Conservation (phyloP, 1,284 basidiomycete species). For the Sporisorium exsertum region DNA sequence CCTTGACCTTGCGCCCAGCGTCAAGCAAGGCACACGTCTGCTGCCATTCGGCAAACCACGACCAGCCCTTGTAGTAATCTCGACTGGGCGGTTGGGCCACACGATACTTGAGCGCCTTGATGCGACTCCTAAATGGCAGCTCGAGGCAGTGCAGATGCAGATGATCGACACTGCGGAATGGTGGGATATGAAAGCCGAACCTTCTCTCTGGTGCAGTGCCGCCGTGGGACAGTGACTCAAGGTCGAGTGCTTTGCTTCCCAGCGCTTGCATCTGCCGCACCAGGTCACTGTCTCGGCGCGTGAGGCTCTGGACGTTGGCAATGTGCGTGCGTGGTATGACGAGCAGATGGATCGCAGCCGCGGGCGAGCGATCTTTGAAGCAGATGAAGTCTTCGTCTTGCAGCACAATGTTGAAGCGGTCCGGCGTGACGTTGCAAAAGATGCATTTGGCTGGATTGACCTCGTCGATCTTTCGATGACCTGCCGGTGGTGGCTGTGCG, state of each 20-base stretch:
- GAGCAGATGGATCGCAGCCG: conserved; percentile 76
- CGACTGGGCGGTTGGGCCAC: conserved; percentile 64
- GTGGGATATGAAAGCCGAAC: conserved; percentile 74
- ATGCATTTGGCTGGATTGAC: conserved; percentile 69
- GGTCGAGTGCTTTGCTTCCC: conserved; percentile 74
- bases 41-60: conserved; percentile 80
- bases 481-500: conserved; percentile 10
- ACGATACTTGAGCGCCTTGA: conserved; percentile 75
- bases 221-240: conserved; percentile 21
- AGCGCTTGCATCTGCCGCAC: conserved; percentile 77
- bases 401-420: conserved; percentile 75
- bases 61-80: conserved; percentile 76
- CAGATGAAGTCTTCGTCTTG: conserved; percentile 77
- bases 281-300: conserved; percentile 37
- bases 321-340: conserved; percentile 77
- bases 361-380: conserved; percentile 77
- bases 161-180: conserved; percentile 82
- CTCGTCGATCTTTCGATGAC: conserved; percentile 25
- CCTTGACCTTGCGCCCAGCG: conserved; percentile 73
- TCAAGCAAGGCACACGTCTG: conserved; percentile 78
- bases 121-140: conserved; percentile 75
- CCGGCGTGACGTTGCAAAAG: conserved; percentile 75
- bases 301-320: conserved; percentile 72
- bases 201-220: conserved; percentile 37
- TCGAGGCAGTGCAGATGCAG: conserved; percentile 83